Base-by-base conservation (phyloP, 2,329 filamentous ascomycete species). In the Stachybotrys chlorohalonatus region DNA sequence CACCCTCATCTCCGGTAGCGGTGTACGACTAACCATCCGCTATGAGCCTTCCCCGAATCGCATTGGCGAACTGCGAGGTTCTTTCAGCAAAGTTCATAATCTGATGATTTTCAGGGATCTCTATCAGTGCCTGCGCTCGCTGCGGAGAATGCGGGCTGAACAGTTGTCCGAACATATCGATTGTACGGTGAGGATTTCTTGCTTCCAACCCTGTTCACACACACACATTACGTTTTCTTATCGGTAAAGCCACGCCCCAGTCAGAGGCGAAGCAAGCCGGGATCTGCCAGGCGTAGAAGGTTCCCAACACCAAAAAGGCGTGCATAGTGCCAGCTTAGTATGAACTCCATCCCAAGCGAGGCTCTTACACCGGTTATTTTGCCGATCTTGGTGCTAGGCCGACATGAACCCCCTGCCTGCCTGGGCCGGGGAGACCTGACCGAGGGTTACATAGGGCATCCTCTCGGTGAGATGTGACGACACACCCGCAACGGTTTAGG, bases 1-100 rank as follows among this genome's bases (percentile, higher is more conserved):
- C 51, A 79, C 88, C 2, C 93, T 93, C 75, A 93, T 93, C 70
- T 87, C 24, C 85, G 2, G 90, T 94, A 64, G 89, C 93, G 69
- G 77, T 85, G 4, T 93, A 84, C 64, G 79, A 84, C 59, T 93
- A 87, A 87, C 70, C 87, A 6, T 81, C 81, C 62, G 76, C 0
- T 70, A 73, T 47, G 76, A 73, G 54, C 69, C 63, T 0, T 69
- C 73, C 30, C 84, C 89, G 66, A 87, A 85, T 68, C 94, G 93
- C 69, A 86, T 42, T 42, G 36, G 9, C 36, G 77, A 45, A n/a
- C 11, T 5, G n/a, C 24, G 24, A 24, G 24, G 24, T 24, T 24
- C 24, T 24, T 24, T 24, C 24, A 24, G 24, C 24, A 24, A 24
- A 24, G 24, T 4, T 4, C 24, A 24, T 24, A 4, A 24, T 24